These are phyloP conservation scores for Chytridium lagenaria DNA, from an alignment of 371 early-diverging fungal genomes.

Conservation along the genomic window DNA sequence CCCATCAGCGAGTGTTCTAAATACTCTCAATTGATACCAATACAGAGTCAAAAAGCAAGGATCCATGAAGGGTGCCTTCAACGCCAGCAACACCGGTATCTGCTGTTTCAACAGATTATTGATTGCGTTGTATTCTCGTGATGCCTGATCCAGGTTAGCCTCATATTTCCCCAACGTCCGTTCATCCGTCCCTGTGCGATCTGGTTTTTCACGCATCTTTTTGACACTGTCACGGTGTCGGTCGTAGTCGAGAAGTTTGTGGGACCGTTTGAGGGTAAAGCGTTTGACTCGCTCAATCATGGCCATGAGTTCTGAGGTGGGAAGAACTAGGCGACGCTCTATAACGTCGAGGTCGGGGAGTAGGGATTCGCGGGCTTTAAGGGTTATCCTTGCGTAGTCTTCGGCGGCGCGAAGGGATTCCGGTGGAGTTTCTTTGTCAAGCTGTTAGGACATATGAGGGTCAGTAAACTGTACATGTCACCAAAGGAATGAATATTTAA, in stretches of 20 bases:
- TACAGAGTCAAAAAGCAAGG: slow-evolving; percentile 78
- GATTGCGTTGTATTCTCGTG: slow-evolving; percentile 74
- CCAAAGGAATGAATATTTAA: too few relatives aligned
- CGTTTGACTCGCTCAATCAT: slow-evolving; percentile 73
- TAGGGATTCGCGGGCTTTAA: slow-evolving; percentile 65
- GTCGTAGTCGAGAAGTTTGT: slow-evolving; percentile 86
- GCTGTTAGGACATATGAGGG: neutral
- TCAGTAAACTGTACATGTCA: too few relatives aligned
- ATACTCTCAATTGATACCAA: slow-evolving; percentile 71
- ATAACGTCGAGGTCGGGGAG: slow-evolving; percentile 73
- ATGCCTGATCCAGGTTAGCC: slow-evolving; percentile 70
- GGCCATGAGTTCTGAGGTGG: slow-evolving; percentile 66
- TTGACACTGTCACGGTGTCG: slow-evolving; percentile 71
- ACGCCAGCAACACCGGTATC: slow-evolving; percentile 69
- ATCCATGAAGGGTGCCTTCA: slow-evolving; percentile 67
- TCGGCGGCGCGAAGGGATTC: slow-evolving; percentile 65
- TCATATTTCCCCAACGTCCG: slow-evolving; percentile 72
- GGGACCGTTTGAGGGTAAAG: slow-evolving; percentile 78
- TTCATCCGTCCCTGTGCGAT: slow-evolving; percentile 73
- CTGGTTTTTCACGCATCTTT: slow-evolving; percentile 70
- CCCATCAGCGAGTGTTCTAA: slow-evolving; percentile 49
- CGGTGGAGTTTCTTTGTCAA: slow-evolving; percentile 48
- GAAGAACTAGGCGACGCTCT: slow-evolving; percentile 74
- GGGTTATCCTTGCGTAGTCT: slow-evolving; percentile 69
- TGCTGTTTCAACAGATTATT: slow-evolving; percentile 72